A percentile compares a stretch with the other conserved stretches of the same genome.
Evolutionary conservation across 2,329 filamentous ascomycete genomes (phyloP).

Genomic region (Fusarium illudens): DNA sequence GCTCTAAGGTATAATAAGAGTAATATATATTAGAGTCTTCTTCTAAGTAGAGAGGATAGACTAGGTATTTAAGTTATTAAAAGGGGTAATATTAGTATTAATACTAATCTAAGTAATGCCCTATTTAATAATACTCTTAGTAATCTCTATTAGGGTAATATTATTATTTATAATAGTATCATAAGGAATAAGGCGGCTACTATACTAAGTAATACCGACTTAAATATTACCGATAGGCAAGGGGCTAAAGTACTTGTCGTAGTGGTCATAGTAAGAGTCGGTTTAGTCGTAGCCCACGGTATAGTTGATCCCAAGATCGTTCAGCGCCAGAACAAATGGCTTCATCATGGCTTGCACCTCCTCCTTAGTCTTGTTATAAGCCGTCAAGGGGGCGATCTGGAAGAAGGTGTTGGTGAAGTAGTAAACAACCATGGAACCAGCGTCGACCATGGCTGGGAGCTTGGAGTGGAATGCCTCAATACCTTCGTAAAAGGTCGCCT

Average conservation of each 20-base stretch:
- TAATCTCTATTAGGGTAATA: neutral
- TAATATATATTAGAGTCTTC: constrained; percentile 44
- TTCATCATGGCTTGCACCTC: constrained; percentile 54
- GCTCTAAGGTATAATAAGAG: constrained; percentile 41
- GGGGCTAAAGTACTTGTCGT: constrained; percentile 53
- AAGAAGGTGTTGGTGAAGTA: constrained; percentile 58
- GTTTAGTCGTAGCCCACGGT: constrained; percentile 21
- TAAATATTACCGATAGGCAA: constrained; percentile 48
- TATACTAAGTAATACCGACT: constrained; percentile 44
- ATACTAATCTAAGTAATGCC: constrained; percentile 43
- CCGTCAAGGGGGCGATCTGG: constrained; percentile 49
- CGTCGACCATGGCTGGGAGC: constrained; percentile 58
- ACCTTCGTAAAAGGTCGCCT: constrained; percentile 58
- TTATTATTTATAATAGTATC: constrained; percentile 24
- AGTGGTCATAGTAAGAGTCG: constrained; percentile 50
- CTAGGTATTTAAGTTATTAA: constrained; percentile 40
- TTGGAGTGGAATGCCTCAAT: constrained; percentile 53
- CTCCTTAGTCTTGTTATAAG: constrained; percentile 54
- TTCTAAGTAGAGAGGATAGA: constrained; percentile 54
- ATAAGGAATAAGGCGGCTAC: constrained; percentile 55
- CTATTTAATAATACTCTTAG: constrained; percentile 24
- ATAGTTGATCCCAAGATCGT: constrained; percentile 17
- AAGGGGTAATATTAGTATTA: constrained; percentile 39
- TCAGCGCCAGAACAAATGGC: constrained; percentile 22
- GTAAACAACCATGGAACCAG: constrained; percentile 60